Conservation (phyloP, 495 filamentous ascomycete species). For the Hypomontagnella submonticulosa region DNA sequence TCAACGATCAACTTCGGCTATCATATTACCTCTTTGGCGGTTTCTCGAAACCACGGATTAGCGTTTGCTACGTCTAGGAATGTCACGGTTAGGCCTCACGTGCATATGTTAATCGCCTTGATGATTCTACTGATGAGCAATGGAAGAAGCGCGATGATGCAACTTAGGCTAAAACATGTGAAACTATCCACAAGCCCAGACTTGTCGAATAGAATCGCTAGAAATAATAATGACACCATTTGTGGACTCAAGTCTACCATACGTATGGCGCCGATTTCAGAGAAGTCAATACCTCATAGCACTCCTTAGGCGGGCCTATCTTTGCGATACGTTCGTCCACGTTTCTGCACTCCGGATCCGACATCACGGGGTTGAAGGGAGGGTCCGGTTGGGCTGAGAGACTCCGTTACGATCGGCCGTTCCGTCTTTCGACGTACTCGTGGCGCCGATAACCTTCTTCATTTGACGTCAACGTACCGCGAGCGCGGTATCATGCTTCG, state of each 20-base stretch:
- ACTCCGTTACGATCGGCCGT: constrained; percentile 26
- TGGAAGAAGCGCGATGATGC: constrained; percentile 7
- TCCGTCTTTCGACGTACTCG: constrained; percentile 19
- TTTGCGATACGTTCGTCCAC: constrained; percentile 27
- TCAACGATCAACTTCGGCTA: no score
- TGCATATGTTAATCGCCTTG: constrained; percentile 13
- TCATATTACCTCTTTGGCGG: no score
- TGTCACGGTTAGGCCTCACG: neutral
- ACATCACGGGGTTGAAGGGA: constrained; percentile 21
- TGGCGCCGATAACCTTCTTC: constrained; percentile 22
- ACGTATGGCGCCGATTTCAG: neutral
- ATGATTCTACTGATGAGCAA: neutral
- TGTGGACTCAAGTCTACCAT: constrained; percentile 6
- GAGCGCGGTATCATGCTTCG: constrained; percentile 38
- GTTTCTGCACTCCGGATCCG: constrained; percentile 35
- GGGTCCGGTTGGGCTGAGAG: constrained; percentile 13
- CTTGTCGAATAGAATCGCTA: constrained; percentile 5
- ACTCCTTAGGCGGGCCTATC: constrained; percentile 10
- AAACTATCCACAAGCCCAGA: constrained; percentile 14
- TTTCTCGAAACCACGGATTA: no score
- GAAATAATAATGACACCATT: constrained; percentile 22
- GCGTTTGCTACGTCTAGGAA: no score
- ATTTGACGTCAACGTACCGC: constrained; percentile 43
- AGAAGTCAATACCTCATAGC: constrained; percentile 13
- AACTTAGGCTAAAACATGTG: neutral